These are phyloP conservation scores for Candida vaughaniae DNA, from an alignment of 805 yeast genomes.

Conservation along the genomic window DNA sequence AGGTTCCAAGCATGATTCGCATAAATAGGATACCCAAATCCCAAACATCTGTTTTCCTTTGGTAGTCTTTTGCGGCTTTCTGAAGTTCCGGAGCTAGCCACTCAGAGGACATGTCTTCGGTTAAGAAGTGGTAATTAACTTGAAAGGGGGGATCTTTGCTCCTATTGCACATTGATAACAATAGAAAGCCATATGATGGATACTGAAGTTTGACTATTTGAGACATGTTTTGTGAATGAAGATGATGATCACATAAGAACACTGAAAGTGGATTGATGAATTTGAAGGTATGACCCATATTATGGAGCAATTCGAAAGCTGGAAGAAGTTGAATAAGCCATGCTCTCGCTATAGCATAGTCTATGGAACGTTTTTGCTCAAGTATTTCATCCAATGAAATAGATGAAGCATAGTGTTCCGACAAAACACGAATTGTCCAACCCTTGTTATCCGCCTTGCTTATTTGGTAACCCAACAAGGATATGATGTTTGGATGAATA, in stretches of 20 bases:
- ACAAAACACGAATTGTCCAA: constrained; percentile 70
- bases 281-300: constrained; percentile 79
- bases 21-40: constrained; percentile 75
- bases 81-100: constrained; percentile 85
- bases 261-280: constrained; percentile 60
- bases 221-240: background rate
- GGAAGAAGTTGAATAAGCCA: constrained; percentile 90
- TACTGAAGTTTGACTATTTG: constrained; percentile 52
- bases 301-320: constrained; percentile 80
- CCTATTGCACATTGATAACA: constrained; percentile 26
- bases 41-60: constrained; percentile 91
- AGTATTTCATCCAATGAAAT: constrained; percentile 66
- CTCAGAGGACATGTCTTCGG: constrained; percentile 21
- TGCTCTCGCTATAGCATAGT: constrained; percentile 72
- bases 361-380: constrained; percentile 63
- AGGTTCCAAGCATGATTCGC: constrained; percentile 43
- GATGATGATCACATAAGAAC: constrained; percentile 13
- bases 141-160: constrained; percentile 15
- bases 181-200: constrained; percentile 47
- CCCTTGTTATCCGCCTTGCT: constrained; percentile 48
- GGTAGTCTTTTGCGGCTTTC: constrained; percentile 43
- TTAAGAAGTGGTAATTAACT: constrained; percentile 7
- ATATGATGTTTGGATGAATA: constrained; percentile 63
- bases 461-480: constrained; percentile 71
- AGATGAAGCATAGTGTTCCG: constrained; percentile 55